Evolutionary conservation across 1,284 basidiomycete species (phyloP), one percentile per base, ranked within the genome.

Genomic region (Cutaneotrichosporon daszewskae): DNA sequence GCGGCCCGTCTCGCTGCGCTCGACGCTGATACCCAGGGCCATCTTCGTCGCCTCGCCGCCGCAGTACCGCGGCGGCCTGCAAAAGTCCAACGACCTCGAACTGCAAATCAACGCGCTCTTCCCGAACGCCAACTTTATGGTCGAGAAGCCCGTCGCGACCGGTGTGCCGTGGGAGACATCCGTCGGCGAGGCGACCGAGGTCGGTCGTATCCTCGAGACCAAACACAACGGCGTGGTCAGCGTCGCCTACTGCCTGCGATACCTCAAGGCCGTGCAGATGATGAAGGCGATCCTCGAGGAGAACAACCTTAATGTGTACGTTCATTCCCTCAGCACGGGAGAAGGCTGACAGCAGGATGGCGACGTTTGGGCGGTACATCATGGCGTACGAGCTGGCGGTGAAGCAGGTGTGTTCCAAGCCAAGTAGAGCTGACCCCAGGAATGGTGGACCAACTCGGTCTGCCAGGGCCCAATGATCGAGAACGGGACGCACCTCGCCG

Each of bases 41-140:
- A 79, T 95, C 66, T 81, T 95, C 68, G 79, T 96, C 54, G 92
- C 91, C 40, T 85, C 82, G 34, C 91, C 92, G 18, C 89, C 92
- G 26, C 85, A 86, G 76, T 96, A 84, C 79, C 83, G 92, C 50
- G 89, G 89, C 36, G 80, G 81, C 28, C 75, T 79, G 28, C 72
- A 78, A 54, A 72, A 79, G 17, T 84, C 84, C 38, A 81, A 84
- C 47, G 87, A 96, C 68, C 77, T 97, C 54, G 92, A 97, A 73
- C 72, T 85, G 52, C 85, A 91, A 73, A 81, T 96, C 59, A 74
- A 90, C 67, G 82, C 86, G 62, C 71, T 81, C 60, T 92, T 97
- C 76, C 90, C 90, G 41, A 81, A 82, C 19, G 80, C 86, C 23
- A 83, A 85, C 18, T 77, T 94, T 70, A 91, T 94, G 68, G 78